phyloP scores from a whole-genome alignment of 192 early-diverging fungal genomes.

The Coemansia biformis region DNA sequence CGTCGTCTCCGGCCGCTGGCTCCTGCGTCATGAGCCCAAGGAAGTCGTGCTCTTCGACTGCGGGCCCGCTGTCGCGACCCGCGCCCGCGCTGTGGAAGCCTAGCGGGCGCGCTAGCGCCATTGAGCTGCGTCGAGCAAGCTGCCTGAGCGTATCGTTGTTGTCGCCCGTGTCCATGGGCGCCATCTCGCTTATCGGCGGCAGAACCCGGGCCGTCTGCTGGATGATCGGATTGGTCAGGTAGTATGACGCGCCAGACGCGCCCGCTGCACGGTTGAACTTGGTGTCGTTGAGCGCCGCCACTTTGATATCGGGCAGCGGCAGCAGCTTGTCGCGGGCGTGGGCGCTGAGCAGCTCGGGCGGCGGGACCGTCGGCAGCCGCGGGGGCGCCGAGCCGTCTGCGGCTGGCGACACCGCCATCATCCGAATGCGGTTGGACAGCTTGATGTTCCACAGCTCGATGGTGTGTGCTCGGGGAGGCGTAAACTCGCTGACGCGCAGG shows the following conservation, averaged over 20 bases:
- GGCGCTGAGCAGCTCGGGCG: constrained; percentile 32
- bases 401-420: constrained; percentile 45
- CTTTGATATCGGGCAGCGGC: constrained; percentile 34
- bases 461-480: constrained; percentile 23
- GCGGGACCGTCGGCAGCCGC: constrained; percentile 32
- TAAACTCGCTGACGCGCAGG: constrained; percentile 17
- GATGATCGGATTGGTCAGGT: constrained; percentile 26
- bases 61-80: constrained; percentile 2
- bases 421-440: constrained; percentile 38
- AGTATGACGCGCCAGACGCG: constrained; percentile 31
- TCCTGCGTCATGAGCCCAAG: constrained; percentile 1
- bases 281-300: constrained; percentile 24
- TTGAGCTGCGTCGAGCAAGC: not conserved
- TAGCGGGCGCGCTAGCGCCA: not conserved
- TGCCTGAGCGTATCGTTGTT: not conserved
- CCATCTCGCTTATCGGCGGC: constrained; percentile 4
- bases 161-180: not conserved
- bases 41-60: constrained; percentile 7
- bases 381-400: constrained; percentile 44
- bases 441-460: constrained; percentile 34
- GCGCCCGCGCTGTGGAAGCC: not conserved
- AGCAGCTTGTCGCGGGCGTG: constrained; percentile 25
- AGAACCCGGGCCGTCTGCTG: not conserved
- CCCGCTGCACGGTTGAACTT: constrained; percentile 24
- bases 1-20: not conserved